Base-by-base conservation (phyloP, 805 yeast genomes). In the Ogataea neopini region DNA sequence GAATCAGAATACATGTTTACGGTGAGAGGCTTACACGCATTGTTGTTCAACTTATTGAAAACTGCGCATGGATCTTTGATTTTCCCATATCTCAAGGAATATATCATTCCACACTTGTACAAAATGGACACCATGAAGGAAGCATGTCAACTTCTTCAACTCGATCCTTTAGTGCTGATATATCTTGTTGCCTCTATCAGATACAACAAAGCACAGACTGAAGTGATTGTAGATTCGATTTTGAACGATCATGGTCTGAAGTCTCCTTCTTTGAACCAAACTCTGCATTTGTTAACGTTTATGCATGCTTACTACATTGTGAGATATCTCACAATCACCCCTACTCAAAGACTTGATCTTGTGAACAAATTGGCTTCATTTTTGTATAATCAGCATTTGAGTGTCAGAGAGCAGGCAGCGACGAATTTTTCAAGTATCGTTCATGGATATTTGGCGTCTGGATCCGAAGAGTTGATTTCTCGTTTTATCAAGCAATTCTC, bases 401-500 rank as follows among this genome's bases (percentile, higher is more conserved):
- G 88, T 48, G 87, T 92, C 3, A 72, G 98, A 48, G 86, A 81
- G 44, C 70, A 79, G 6, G 88, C 94, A 1, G 80, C 94, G 0
- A 70, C 72, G 1, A 84, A 89, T 2, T 73, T 92, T n/a, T 80
- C 96, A 0, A 88, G 92, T 4, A 78, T 94, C 50, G 77, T 92
- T 34, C 91, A 91, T 59, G 74, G 79, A 20, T 76, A 72, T 53
- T 80, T 76, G 40, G 81, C 73, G 50, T 75, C 62, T 28, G 77
- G 67, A 40, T 70, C 69, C 49, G 80, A 67, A 53, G 71, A 53
- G 38, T 62, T 69, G 29, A 79, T 82, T 19, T 45, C 64, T 1
- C 58, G 62, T 3, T 71, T 75, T 47, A 74, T 77, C 34, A 69
- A 70, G 26, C 62, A 61, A 28, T 78, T 84, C 51, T 70, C 76